Evolutionary conservation across 78 protist genomes (phyloP).

Genomic region (Isochrysis galbana): DNA sequence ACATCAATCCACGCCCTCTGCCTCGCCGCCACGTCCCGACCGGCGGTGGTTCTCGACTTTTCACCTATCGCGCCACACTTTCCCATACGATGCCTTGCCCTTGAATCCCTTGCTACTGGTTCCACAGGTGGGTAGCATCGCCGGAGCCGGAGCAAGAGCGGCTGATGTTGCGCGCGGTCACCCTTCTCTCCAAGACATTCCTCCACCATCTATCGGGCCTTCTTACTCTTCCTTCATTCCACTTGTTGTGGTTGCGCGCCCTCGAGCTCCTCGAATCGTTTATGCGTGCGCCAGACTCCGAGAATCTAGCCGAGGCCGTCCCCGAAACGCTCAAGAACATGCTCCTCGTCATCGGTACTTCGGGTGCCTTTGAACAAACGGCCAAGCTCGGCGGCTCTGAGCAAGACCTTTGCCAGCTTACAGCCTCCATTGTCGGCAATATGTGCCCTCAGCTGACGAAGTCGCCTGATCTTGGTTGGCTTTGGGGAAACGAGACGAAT

Average conservation of each 20-base stretch:
- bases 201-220: conserved; percentile 39
- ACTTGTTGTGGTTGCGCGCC: conserved; percentile 48
- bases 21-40: too few relatives aligned
- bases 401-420: not conserved
- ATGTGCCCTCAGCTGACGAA: not conserved
- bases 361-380: not conserved
- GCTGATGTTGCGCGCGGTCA: conserved; percentile 25
- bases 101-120: too few relatives aligned
- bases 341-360: conserved; percentile 70
- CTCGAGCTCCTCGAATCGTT: conserved; percentile 30
- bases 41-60: too few relatives aligned
- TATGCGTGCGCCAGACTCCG: conserved; percentile 52
- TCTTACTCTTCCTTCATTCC: conserved; percentile 8
- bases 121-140: not conserved
- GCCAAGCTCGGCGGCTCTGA: too few relatives aligned
- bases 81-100: too few relatives aligned
- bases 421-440: not conserved
- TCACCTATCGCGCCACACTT: too few relatives aligned
- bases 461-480: not conserved
- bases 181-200: conserved; percentile 48
- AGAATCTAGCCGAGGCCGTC: conserved; percentile 62
- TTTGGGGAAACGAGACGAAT: not conserved
- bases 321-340: conserved; percentile 77
- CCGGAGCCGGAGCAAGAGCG: conserved; percentile 26
- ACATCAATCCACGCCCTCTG: too few relatives aligned